Base-by-base conservation (phyloP, 768 basidiomycete genomes). In the Pluteus cervinus region DNA sequence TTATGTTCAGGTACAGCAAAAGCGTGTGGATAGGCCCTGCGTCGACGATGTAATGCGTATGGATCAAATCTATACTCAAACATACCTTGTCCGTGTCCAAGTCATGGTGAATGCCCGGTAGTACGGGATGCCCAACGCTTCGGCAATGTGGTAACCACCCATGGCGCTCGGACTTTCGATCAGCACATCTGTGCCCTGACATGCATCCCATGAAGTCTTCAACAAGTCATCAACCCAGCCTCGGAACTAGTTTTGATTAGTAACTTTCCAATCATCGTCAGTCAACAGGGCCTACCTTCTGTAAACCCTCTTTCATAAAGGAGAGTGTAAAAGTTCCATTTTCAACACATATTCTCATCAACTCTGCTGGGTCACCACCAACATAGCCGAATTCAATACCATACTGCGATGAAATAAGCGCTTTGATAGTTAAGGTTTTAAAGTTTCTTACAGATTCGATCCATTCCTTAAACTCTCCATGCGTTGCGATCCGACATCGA, bases 91-190 rank as follows among this genome's bases (percentile, higher is more conserved):
- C 37, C 94, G 75, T 9, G 89, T 85, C 93, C 94, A 98, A 0
- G 88, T 89, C 96, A 97, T 98, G 0, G 93, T 94, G 56, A 97
- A 96, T 6, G 90, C 91, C 41, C 91, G 71, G 62, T 85, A 99
- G 57, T 94, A 99, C 1, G 94, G 94, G 25, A 98, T 92, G 16
- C 67, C 70, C 10, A 99, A 68, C 2, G 91, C 93, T 55, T 98
- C 94, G 18, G 94, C 96, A 37, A 99, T 94, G 52, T 99, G 94
- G 45, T 86, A 86, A 7, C 94, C 94, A 18, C 82, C 91, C 89
- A 99, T 99, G 8, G 94, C 92, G 53, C 88, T 92, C 0, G 94
- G 94, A 52, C 87, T 90, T 62, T 99, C 94, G 30, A 99, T 68
- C 26, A 99, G 72, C 20, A 98, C 76, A 56, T 99, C 93, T 0